Percentiles rank a stretch among this genome's conserved stretches.
phyloP scores from a whole-genome alignment of 2,329 filamentous ascomycete genomes.

The Aspergillus brasiliensis region DNA sequence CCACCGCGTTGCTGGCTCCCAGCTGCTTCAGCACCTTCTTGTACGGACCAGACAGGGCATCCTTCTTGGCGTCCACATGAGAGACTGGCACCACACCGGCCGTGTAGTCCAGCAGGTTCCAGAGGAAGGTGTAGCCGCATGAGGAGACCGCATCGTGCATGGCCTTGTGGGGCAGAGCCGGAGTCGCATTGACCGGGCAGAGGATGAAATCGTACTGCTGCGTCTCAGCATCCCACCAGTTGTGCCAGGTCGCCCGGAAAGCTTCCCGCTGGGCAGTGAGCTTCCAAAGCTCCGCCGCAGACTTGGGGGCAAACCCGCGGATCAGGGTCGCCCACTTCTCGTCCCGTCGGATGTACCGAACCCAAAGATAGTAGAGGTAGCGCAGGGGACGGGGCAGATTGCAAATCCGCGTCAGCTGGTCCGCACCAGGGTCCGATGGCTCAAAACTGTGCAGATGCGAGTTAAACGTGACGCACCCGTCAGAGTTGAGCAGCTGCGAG shows the following conservation, averaged over 20 bases:
- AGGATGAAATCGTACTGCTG: slow-evolving; percentile 77
- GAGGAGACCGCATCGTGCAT: slow-evolving; percentile 84
- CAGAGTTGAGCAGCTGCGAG: slow-evolving; percentile 78
- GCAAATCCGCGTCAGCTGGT: slow-evolving; percentile 74
- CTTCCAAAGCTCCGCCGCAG: slow-evolving; percentile 77
- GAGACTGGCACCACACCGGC: slow-evolving; percentile 82
- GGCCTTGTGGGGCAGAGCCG: slow-evolving; percentile 80
- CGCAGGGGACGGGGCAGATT: slow-evolving; percentile 71
- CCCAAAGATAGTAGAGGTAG: slow-evolving; percentile 85
- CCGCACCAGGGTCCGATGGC: slow-evolving; percentile 75
- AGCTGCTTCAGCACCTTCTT: slow-evolving; percentile 37
- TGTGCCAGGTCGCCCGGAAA: slow-evolving; percentile 76
- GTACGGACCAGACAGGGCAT: slow-evolving; percentile 61
- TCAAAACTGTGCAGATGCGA: slow-evolving; percentile 77
- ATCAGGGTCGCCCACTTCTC: slow-evolving; percentile 76
- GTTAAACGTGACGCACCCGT: slow-evolving; percentile 79
- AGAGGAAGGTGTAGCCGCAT: slow-evolving; percentile 92
- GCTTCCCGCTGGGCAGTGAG: slow-evolving; percentile 75
- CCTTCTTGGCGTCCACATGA: slow-evolving; percentile 73
- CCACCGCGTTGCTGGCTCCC: slow-evolving; percentile 71
- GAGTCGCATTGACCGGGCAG: slow-evolving; percentile 84
- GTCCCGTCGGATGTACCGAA: slow-evolving; percentile 80
- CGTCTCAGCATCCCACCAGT: slow-evolving; percentile 76
- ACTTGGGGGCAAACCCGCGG: slow-evolving; percentile 71
- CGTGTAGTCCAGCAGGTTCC: slow-evolving; percentile 89